phyloP scores from a whole-genome alignment of 1,139 yeast genomes.

The Suhomyces ambrosiae region DNA sequence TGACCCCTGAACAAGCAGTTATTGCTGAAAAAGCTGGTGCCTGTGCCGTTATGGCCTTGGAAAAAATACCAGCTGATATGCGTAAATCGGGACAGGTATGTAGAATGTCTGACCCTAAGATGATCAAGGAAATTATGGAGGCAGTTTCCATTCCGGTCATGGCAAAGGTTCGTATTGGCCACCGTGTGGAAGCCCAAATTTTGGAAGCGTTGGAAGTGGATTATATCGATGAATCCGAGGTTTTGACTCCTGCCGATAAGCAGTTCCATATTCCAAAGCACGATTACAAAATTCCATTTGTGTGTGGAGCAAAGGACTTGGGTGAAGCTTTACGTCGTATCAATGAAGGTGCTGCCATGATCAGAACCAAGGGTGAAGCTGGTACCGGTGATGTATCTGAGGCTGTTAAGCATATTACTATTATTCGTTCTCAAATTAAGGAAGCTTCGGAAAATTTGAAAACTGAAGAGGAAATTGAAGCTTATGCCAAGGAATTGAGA shows the following conservation, averaged over 20 bases:
- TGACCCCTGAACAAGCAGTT: conserved; percentile 48
- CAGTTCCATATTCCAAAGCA: conserved; percentile 63
- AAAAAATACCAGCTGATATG: conserved; percentile 86
- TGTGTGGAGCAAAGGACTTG: conserved; percentile 82
- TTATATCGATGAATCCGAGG: conserved; percentile 85
- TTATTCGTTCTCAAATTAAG: conserved; percentile 59
- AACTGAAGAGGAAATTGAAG: conserved; percentile 46
- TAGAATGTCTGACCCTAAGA: conserved; percentile 84
- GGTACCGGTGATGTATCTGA: conserved; percentile 89
- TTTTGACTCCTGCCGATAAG: conserved; percentile 80
- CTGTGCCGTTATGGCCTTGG: conserved; percentile 89
- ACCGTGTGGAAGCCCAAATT: conserved; percentile 80
- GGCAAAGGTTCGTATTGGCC: conserved; percentile 91
- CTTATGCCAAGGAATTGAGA: conserved; percentile 58
- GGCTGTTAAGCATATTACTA: conserved; percentile 76
- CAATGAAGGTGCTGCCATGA: conserved; percentile 86
- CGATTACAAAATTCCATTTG: conserved; percentile 73
- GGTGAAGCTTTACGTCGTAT: conserved; percentile 86
- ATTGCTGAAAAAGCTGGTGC: conserved; percentile 88
- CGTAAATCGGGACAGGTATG: conserved; percentile 83
- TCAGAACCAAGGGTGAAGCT: conserved; percentile 87
- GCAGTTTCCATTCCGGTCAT: conserved; percentile 77
- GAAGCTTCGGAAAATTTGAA: conserved; percentile 42
- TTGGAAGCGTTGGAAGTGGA: conserved; percentile 74
- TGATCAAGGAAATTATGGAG: conserved; percentile 76